Evolutionary conservation across 352 stramenopile species (phyloP).

Genomic region (Stramenopiles sp.): DNA sequence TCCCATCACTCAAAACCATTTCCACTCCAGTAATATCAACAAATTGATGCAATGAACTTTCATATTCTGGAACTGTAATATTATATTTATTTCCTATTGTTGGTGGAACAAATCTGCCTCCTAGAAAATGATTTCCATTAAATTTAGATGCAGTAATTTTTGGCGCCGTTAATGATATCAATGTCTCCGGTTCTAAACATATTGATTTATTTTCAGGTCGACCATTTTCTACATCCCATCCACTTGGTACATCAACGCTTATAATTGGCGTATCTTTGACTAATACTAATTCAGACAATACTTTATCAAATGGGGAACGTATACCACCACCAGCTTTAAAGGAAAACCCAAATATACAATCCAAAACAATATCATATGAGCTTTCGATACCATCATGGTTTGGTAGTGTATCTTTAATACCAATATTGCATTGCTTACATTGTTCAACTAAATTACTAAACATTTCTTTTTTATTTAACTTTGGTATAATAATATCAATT

Average conservation of each 20-base stretch:
- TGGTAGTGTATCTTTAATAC: background rate
- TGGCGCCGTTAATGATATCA: background rate
- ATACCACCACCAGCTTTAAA: background rate
- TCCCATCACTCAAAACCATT: background rate
- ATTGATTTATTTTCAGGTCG: background rate
- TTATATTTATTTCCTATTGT: background rate
- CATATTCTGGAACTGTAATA: background rate
- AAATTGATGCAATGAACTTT: background rate
- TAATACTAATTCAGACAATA: background rate
- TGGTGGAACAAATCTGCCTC: background rate
- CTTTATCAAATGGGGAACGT: background rate
- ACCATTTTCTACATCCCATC: background rate
- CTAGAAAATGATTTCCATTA: background rate
- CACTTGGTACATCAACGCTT: background rate
- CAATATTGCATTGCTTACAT: background rate
- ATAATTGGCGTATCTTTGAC: background rate
- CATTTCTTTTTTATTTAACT: background rate
- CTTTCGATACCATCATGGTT: background rate
- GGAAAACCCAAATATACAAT: background rate
- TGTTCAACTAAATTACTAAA: background rate
- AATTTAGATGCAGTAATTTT: background rate
- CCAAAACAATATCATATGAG: background rate
- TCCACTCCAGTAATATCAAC: background rate
- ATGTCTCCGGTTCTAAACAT: background rate
- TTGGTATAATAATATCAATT: background rate